These are phyloP conservation scores for Ogataea trehalophila DNA, from an alignment of 805 yeast genomes.

Conservation along the genomic window DNA sequence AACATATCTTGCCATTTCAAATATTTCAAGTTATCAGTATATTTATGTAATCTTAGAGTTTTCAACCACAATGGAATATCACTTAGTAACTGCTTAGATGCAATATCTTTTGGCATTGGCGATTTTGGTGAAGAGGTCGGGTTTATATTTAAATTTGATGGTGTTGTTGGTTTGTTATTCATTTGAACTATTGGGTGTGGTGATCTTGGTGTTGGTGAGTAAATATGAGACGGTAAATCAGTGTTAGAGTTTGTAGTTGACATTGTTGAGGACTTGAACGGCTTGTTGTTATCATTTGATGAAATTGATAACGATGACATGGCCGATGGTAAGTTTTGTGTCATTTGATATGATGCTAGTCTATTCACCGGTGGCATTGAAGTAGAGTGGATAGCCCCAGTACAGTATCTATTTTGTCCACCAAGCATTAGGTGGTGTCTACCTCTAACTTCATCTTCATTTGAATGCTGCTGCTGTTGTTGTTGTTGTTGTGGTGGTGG, in stretches of 20 bases:
- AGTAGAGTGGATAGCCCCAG: slow-evolving; percentile 16
- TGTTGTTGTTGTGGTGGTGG: slow-evolving; percentile 1
- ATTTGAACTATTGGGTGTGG: not conserved
- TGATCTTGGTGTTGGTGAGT: slow-evolving; percentile 15
- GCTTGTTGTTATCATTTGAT: not conserved
- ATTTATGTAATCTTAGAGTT: slow-evolving; percentile 84
- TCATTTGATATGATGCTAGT: not conserved
- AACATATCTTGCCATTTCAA: slow-evolving; percentile 78
- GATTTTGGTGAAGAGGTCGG: slow-evolving; percentile 27
- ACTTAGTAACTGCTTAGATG: slow-evolving; percentile 49
- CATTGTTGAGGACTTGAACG: not conserved
- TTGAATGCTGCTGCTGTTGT: slow-evolving; percentile 1
- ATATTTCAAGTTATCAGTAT: slow-evolving; percentile 76
- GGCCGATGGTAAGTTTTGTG: not conserved
- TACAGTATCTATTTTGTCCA: slow-evolving; percentile 2
- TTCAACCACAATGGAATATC: slow-evolving; percentile 94
- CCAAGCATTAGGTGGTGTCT: slow-evolving; percentile 12
- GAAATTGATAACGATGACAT: not conserved
- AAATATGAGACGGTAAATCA: not conserved
- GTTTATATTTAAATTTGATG: slow-evolving; percentile 1
- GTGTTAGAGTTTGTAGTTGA: not conserved
- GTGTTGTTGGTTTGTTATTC: slow-evolving; percentile 2
- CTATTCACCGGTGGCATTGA: slow-evolving; percentile 23
- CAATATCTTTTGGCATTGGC: slow-evolving; percentile 46
- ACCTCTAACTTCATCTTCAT: slow-evolving; percentile 17